Evolutionary conservation across 495 filamentous ascomycete species (phyloP).

Genomic region (Neurospora sp.): DNA sequence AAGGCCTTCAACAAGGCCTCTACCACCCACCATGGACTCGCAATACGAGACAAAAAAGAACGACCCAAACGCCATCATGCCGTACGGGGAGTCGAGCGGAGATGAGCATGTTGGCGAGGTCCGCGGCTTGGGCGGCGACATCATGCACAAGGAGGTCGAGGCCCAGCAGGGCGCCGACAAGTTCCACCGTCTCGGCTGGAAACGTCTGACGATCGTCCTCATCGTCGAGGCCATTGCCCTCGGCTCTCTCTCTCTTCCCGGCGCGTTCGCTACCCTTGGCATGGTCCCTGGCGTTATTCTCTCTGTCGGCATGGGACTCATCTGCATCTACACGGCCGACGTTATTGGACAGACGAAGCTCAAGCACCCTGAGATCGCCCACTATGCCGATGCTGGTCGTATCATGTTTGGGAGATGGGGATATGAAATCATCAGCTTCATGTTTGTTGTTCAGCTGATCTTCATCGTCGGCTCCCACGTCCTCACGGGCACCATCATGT

Average conservation of each 20-base stretch:
- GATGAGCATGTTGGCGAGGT: background rate
- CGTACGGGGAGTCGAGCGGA: background rate
- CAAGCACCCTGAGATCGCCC: constrained; percentile 57
- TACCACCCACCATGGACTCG: background rate
- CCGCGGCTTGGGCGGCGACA: background rate
- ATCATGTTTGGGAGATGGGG: constrained; percentile 55
- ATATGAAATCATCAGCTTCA: constrained; percentile 52
- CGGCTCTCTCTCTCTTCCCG: constrained; percentile 56
- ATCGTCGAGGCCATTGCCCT: constrained; percentile 67
- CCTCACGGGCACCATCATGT: constrained; percentile 61
- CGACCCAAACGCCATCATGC: background rate
- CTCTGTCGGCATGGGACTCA: constrained; percentile 49
- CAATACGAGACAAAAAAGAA: background rate
- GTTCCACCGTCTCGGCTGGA: constrained; percentile 39
- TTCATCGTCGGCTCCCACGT: constrained; percentile 73
- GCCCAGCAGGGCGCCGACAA: constrained; percentile 29
- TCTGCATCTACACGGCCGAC: constrained; percentile 69
- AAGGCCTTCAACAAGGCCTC: background rate
- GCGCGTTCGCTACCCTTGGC: constrained; percentile 53
- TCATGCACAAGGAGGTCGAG: constrained; percentile 24
- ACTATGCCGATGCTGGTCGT: constrained; percentile 61
- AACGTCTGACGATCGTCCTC: constrained; percentile 46
- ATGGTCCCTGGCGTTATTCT: constrained; percentile 49
- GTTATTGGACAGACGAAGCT: constrained; percentile 71
- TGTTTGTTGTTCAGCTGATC: constrained; percentile 56